Conservation (phyloP, 2,329 filamentous ascomycete genomes). For the Chaetomium sp. region DNA sequence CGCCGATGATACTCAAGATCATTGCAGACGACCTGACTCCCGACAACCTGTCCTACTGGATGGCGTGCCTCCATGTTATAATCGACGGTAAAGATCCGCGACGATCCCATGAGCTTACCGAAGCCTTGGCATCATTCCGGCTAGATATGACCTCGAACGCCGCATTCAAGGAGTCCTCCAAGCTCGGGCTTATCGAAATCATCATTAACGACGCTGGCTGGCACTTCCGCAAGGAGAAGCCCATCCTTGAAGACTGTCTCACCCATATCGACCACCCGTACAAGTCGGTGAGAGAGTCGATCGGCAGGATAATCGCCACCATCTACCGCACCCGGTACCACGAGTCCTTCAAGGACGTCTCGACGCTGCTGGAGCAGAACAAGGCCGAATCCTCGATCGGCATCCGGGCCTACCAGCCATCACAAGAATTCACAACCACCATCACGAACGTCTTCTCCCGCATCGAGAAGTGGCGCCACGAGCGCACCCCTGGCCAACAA, state of each 20-base stretch:
- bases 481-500: slow-evolving; percentile 84
- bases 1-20: slow-evolving; percentile 82
- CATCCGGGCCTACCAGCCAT: slow-evolving; percentile 78
- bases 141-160: slow-evolving; percentile 95
- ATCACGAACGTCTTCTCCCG: slow-evolving; percentile 75
- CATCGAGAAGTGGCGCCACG: slow-evolving; percentile 83
- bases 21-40: slow-evolving; percentile 92
- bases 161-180: slow-evolving; percentile 97
- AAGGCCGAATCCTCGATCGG: slow-evolving; percentile 80
- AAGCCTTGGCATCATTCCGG: slow-evolving; percentile 80
- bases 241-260: slow-evolving; percentile 86
- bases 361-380: slow-evolving; percentile 74
- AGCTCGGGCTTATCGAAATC: slow-evolving; percentile 88
- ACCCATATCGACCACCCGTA: slow-evolving; percentile 94
- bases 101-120: slow-evolving; percentile 80
- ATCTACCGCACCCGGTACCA: slow-evolving; percentile 92
- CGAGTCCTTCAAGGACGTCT: slow-evolving; percentile 85
- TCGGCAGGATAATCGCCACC: slow-evolving; percentile 83
- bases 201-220: slow-evolving; percentile 86
- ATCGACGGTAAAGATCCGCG: slow-evolving; percentile 88
- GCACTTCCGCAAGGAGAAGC: slow-evolving; percentile 91
- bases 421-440: slow-evolving; percentile 70
- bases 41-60: slow-evolving; percentile 94
- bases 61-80: slow-evolving; percentile 86
- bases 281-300: slow-evolving; percentile 93